Evolutionary conservation across 2,329 filamentous ascomycete species (phyloP).

Genomic region (Ambrosiella beaveri): DNA sequence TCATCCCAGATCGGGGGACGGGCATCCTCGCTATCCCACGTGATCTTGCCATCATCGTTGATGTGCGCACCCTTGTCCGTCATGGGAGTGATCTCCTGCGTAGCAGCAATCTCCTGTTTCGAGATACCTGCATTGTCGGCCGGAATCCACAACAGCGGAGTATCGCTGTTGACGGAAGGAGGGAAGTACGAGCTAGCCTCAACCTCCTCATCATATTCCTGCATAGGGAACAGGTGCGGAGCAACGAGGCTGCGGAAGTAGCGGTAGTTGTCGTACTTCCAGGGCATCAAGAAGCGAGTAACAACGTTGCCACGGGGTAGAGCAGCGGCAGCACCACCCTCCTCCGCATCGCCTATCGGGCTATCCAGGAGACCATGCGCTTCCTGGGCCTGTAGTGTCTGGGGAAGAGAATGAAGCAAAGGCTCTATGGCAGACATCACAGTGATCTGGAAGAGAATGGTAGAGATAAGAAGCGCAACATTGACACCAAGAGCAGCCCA

Average conservation of each 20-base stretch:
- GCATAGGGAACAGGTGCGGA: constrained; percentile 25
- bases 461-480: constrained; percentile 58
- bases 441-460: constrained; percentile 57
- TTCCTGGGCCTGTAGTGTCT: constrained; percentile 33
- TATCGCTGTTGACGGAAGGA: constrained; percentile 44
- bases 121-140: constrained; percentile 58
- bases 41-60: constrained; percentile 41
- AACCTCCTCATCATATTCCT: constrained; percentile 25
- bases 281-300: constrained; percentile 44
- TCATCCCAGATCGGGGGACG: constrained; percentile 28
- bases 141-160: constrained; percentile 72
- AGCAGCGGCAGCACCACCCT: constrained; percentile 15
- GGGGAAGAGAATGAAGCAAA: constrained; percentile 54
- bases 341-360: constrained; percentile 13
- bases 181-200: constrained; percentile 57
- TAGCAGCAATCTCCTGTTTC: constrained; percentile 59
- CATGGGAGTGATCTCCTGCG: constrained; percentile 53
- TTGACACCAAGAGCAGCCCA: constrained; percentile 58
- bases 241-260: constrained; percentile 55
- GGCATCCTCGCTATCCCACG: constrained; percentile 26
- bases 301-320: constrained; percentile 6
- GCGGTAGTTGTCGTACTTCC: constrained; percentile 55
- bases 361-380: constrained; percentile 23
- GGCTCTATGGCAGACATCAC: constrained; percentile 53
- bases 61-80: constrained; percentile 61